Evolutionary conservation across 2,329 filamentous ascomycete species (phyloP), one percentile per base, ranked within the genome.

Genomic region (Aspergillus proliferans): DNA sequence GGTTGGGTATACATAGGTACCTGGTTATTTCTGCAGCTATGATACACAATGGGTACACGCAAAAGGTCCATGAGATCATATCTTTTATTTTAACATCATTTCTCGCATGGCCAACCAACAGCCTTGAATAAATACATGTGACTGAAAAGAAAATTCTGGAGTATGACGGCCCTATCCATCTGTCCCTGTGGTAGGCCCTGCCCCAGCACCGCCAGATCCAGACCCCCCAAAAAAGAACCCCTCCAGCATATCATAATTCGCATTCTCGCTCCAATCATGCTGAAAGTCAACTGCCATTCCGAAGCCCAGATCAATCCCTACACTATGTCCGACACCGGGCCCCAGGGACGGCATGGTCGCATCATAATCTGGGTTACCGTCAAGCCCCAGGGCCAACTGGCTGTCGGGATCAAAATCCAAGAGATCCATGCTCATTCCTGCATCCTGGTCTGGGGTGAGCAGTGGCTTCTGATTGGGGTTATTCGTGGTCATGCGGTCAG

Each of bases 201-300:
- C 10, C 14, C 53, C 58, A 46, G 50, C 53, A 43, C 58, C 58
- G 22, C 63, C 64, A 22, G 58, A 52, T 6, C 62, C 64, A n/a
- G 58, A 61, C 22, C 69, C 71, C 8, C 77, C 77, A 65, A 80
- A 80, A 61, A 79, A 80, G 60, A 76, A 80, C 3, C 76, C 77
- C 57, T 79, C 76, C 55, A 80, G 74, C 28, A 80, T 57, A 68
- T 79, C 76, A 56, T 73, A 71, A 44, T 70, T 71, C 19, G 66
- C 63, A 38, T 72, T 71, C 48, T 76, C 73, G 46, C 68, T 72
- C 72, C 73, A 75, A 56, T 76, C 73, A 61, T 76, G 73, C 51
- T 74, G 70, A 47, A 68, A 70, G 44, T 72, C 72, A 46, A 71
- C 63, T 2, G 69, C 67, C 67, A 71, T 68, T n/a, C 70, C 70